phyloP scores from a whole-genome alignment of 2,329 filamentous ascomycete species.

The Diplocarpon rosae region DNA sequence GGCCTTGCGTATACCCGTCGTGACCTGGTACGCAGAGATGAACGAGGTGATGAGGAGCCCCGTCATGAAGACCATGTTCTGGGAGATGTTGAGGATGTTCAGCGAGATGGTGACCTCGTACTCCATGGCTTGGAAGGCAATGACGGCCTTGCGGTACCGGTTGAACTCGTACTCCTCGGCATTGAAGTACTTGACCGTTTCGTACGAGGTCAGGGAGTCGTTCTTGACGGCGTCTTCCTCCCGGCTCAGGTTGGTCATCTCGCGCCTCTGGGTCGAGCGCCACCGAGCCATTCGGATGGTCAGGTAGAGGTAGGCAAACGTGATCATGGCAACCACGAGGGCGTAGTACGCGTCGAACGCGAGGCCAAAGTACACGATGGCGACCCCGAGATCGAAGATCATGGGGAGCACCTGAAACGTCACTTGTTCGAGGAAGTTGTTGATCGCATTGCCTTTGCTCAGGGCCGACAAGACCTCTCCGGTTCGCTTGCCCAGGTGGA shows the following conservation, averaged over 20 bases:
- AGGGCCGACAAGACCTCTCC: conserved; percentile 91
- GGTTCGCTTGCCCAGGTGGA: conserved; percentile 92
- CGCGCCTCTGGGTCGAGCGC: conserved; percentile 76
- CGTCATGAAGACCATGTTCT: conserved; percentile 69
- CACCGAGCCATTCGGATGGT: conserved; percentile 94
- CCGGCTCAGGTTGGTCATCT: conserved; percentile 90
- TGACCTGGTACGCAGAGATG: conserved; percentile 68
- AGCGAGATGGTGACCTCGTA: conserved; percentile 67
- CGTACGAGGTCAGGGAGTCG: conserved; percentile 97
- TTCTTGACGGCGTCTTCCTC: conserved; percentile 98
- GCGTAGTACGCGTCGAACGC: conserved; percentile 83
- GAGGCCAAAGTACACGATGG: conserved; percentile 70
- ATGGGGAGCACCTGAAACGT: conserved; percentile 95
- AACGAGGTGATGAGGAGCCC: conserved; percentile 63
- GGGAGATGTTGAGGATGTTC: conserved; percentile 70
- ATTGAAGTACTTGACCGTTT: conserved; percentile 88
- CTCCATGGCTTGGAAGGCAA: conserved; percentile 62
- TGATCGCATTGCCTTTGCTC: conserved; percentile 93
- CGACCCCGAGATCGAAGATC: conserved; percentile 79
- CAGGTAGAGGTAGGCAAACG: conserved; percentile 92
- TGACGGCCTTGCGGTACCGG: conserved; percentile 60
- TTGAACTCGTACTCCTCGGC: conserved; percentile 70
- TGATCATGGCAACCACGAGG: conserved; percentile 78
- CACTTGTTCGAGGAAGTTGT: conserved; percentile 90
- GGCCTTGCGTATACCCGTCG: conserved; percentile 50